Base-by-base conservation (phyloP, 176 grass and related monocot genomes). In the Oryza meyeriana region DNA sequence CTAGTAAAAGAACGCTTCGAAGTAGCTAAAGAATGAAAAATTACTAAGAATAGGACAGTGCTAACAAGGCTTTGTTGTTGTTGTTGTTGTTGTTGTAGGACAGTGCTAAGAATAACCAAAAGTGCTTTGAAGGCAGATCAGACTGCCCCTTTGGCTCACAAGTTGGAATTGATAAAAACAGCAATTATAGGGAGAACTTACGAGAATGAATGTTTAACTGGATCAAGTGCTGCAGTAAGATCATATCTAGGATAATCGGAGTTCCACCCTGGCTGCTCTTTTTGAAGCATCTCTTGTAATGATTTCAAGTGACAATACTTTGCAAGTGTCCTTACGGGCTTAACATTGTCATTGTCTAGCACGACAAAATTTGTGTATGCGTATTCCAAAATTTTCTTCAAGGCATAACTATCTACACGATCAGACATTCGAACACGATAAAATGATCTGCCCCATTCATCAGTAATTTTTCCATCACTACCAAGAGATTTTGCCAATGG, bases 311-410 rank as follows among this genome's bases (percentile, higher is more conserved):
- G 30, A 68, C 95, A 98, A 83, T 89, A 87, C 80, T 88, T 94
- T 1, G 92, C 69, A 24, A 98, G 88, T 61, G 83, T 66, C 68
- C 71, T 94, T n/a, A 98, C 25, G 29, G 86, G 88, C 79, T 89
- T 94, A 52, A 81, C 63, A 65, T 73, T 75, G 40, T 66, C 82
- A 84, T 79, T 79, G 66, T 89, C 85, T 64, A 68, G 74, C 10
- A 33, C 44, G 47, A 87, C 74, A 68, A 79, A 93, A 42, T 86
- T 88, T 81, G 90, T 84, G 85, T 94, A 98, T 44, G 90, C 31
- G 50, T 98, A 94, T 55, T 90, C 92, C 90, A 98, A 76, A 82
- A 94, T 72, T 79, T 89, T 98, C 66, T 78, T 78, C 68, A 98
- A 61, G 74, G 90, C 86, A 12, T 6, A 66, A 65, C 82, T 87